Conservation (phyloP, 164 flowering plant species). For the Echeveria elegans region DNA sequence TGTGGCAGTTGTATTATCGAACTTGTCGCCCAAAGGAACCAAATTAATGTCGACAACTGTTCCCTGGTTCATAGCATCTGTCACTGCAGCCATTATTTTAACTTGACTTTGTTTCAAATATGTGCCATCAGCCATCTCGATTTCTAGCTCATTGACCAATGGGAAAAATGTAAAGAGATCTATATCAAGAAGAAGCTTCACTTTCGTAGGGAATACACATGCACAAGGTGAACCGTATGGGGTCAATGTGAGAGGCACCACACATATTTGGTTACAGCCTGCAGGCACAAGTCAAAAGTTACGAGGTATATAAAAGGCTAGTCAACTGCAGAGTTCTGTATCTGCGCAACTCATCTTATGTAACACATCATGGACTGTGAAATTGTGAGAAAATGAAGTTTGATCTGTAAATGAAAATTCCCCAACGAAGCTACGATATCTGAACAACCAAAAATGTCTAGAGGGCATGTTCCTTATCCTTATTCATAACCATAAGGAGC, state of each 20-base stretch:
- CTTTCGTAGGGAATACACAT: slow-evolving; percentile 90
- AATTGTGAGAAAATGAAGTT: neutral
- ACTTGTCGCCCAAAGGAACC: slow-evolving; percentile 90
- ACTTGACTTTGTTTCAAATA: slow-evolving; percentile 91
- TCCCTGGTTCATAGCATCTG: slow-evolving; percentile 67
- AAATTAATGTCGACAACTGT: slow-evolving; percentile 75
- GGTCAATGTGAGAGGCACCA: slow-evolving; percentile 65
- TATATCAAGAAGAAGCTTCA: slow-evolving; percentile 63
- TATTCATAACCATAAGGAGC: neutral
- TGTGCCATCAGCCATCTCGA: slow-evolving; percentile 81
- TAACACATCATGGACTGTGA: neutral
- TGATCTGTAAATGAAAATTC: slow-evolving; percentile 11
- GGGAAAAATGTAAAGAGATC: slow-evolving; percentile 72
- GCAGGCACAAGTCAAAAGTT: slow-evolving; percentile 10
- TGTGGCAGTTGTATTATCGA: slow-evolving; percentile 84
- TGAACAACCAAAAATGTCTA: too few relatives aligned
- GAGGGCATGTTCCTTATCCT: neutral
- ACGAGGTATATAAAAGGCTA: neutral
- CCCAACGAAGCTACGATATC: too few relatives aligned
- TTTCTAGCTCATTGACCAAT: slow-evolving; percentile 61
- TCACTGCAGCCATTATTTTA: slow-evolving; percentile 77
- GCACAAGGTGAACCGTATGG: slow-evolving; percentile 92
- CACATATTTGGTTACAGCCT: slow-evolving; percentile 83
- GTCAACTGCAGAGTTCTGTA: neutral
- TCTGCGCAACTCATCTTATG: neutral